Conservation (phyloP, 192 early-diverging fungal genomes). For the Rhizophagus clarus region DNA sequence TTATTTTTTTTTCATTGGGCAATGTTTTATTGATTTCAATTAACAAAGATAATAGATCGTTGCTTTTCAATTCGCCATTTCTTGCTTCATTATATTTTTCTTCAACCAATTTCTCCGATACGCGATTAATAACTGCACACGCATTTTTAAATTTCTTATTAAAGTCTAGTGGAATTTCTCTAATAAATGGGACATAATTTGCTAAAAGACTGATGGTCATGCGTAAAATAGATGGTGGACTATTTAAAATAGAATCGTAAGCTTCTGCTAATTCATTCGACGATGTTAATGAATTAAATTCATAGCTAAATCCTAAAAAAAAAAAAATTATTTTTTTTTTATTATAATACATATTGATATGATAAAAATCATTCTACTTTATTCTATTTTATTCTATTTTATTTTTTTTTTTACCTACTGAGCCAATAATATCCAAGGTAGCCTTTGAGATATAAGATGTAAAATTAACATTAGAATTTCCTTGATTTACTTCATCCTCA, state of each 20-base stretch:
- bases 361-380: no score
- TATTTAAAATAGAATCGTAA: conserved; percentile 39
- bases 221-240: not conserved
- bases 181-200: conserved; percentile 32
- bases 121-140: conserved; percentile 36
- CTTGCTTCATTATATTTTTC: conserved; percentile 38
- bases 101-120: conserved; percentile 41
- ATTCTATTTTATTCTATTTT: no score
- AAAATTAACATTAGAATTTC: conserved; percentile 40
- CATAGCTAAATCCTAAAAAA: conserved; percentile 45
- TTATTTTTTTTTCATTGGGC: conserved; percentile 41
- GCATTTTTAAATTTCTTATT: not conserved
- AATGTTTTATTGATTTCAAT: conserved; percentile 46
- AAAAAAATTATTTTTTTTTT: no score
- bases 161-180: conserved; percentile 32
- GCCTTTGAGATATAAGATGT: conserved; percentile 41
- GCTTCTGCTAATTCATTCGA: conserved; percentile 46
- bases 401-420: conserved; percentile 31
- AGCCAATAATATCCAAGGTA: conserved; percentile 51
- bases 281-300: conserved; percentile 45
- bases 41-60: conserved; percentile 50
- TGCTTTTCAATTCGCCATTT: conserved; percentile 25
- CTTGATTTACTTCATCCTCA: conserved; percentile 28
- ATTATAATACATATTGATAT: not conserved
- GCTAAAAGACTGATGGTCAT: conserved; percentile 36